phyloP scores from a whole-genome alignment of 331 rosid species.

The Pyracantha coccinea region DNA sequence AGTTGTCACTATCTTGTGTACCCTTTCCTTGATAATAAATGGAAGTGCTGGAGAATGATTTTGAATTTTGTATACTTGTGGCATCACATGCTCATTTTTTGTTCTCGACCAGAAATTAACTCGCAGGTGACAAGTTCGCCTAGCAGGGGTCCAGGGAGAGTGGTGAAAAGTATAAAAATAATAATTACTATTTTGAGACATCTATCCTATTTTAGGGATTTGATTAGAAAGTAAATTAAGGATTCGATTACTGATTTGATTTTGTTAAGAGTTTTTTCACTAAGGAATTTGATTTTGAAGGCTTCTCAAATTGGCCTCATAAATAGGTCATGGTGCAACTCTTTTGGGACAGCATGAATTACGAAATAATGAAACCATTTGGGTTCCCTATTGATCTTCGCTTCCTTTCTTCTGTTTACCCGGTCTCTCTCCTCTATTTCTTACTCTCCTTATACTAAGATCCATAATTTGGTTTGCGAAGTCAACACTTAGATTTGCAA shows the following conservation, averaged over 20 bases:
- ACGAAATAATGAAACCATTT: not conserved
- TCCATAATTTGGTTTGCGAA: not conserved
- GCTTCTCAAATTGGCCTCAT: not conserved
- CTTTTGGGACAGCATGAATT: not conserved
- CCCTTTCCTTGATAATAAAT: not conserved
- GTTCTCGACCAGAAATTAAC: not conserved
- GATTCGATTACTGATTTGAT: not conserved
- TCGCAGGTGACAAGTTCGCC: not conserved
- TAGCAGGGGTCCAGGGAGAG: not conserved
- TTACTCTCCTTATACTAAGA: not conserved
- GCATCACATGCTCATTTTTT: not conserved
- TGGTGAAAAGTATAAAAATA: not conserved
- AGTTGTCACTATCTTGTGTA: not conserved
- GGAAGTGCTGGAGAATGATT: not conserved
- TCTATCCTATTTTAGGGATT: not conserved
- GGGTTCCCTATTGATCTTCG: not conserved
- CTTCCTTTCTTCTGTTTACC: slow-evolving; percentile 2
- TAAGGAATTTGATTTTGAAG: not conserved
- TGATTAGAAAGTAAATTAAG: not conserved
- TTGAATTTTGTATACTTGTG: not conserved
- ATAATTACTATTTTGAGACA: not conserved
- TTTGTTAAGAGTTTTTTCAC: not conserved
- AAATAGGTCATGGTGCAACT: not conserved
- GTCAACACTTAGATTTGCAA: not conserved
- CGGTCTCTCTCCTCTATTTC: not conserved